Conservation (phyloP, 1,284 basidiomycete genomes). For the Caloboletus firmus region DNA sequence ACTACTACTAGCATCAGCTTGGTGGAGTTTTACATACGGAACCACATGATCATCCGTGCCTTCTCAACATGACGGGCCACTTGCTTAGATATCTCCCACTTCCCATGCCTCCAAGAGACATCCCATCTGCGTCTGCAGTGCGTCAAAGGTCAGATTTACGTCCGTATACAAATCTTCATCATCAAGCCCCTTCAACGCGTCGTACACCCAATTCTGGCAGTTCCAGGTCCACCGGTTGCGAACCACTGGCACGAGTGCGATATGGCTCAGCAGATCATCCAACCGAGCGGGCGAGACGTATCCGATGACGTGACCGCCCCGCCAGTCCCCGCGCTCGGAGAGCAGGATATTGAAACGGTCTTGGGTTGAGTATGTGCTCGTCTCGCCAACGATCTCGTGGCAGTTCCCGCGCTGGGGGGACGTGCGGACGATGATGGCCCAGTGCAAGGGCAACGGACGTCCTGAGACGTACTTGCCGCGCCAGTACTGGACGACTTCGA, state of each 20-base stretch:
- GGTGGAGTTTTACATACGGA: background rate
- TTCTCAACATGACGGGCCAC: background rate
- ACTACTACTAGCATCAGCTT: background rate
- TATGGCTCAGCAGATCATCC: constrained; percentile 7
- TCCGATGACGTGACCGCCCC: constrained; percentile 16
- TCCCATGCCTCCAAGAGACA: constrained; percentile 22
- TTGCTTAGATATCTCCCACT: constrained; percentile 11
- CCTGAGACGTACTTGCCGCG: constrained; percentile 18
- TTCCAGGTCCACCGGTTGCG: constrained; percentile 11
- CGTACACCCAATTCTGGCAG: constrained; percentile 22
- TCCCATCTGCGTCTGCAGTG: constrained; percentile 14
- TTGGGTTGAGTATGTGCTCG: constrained; percentile 21
- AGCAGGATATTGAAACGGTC: constrained; percentile 14
- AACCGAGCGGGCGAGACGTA: constrained; percentile 12
- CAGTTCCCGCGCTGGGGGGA: constrained; percentile 19
- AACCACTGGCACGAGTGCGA: constrained; percentile 14
- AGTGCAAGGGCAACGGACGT: constrained; percentile 26
- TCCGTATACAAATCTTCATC: constrained; percentile 10
- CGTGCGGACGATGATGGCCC: constrained; percentile 29
- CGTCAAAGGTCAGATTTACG: constrained; percentile 8
- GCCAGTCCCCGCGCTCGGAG: constrained; percentile 6
- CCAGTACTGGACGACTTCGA: constrained; percentile 33
- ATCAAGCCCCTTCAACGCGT: constrained; percentile 5
- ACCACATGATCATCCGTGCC: background rate
- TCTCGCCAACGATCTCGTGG: constrained; percentile 30